These are phyloP conservation scores for Hanseniaspora osmophila DNA, from an alignment of 805 yeast species.

Conservation along the genomic window DNA sequence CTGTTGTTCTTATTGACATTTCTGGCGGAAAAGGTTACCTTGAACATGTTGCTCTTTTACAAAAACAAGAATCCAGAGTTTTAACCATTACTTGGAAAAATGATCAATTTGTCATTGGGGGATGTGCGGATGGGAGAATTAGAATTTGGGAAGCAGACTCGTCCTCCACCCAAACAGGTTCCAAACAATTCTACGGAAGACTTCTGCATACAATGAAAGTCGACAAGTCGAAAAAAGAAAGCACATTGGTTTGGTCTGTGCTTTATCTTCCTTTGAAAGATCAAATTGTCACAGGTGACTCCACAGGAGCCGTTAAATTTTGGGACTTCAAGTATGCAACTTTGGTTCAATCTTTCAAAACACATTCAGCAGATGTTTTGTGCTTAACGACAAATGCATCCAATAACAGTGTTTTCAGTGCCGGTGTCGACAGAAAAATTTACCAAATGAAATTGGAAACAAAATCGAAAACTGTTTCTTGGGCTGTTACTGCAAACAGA, in stretches of 20 bases:
- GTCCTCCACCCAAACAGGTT: background rate
- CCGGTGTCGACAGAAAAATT: constrained; percentile 89
- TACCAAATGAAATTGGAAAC: constrained; percentile 40
- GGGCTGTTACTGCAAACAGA: constrained; percentile 69
- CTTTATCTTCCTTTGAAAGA: constrained; percentile 43
- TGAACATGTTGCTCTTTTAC: constrained; percentile 62
- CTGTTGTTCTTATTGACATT: constrained; percentile 72
- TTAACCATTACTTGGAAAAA: constrained; percentile 63
- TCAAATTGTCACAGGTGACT: constrained; percentile 89
- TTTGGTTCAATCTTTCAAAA: constrained; percentile 62
- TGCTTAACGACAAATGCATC: constrained; percentile 46
- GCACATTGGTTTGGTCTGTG: constrained; percentile 86
- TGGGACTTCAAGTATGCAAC: constrained; percentile 80
- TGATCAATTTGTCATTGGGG: constrained; percentile 61
- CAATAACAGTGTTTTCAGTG: constrained; percentile 61
- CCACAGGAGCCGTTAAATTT: constrained; percentile 83
- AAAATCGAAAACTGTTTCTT: constrained; percentile 18
- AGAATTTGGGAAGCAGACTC: constrained; percentile 55
- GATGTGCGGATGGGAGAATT: constrained; percentile 88
- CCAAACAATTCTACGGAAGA: constrained; percentile 36
- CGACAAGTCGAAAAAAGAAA: constrained; percentile 72
- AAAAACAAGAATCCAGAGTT: constrained; percentile 58
- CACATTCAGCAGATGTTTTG: constrained; percentile 85
- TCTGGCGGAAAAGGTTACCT: constrained; percentile 74
- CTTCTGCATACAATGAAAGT: constrained; percentile 79